A percentile compares a stretch with the other conserved stretches of the same genome.
These are phyloP conservation scores for Pythium periplocum DNA, from an alignment of 352 stramenopile species.

Conservation along the genomic window DNA sequence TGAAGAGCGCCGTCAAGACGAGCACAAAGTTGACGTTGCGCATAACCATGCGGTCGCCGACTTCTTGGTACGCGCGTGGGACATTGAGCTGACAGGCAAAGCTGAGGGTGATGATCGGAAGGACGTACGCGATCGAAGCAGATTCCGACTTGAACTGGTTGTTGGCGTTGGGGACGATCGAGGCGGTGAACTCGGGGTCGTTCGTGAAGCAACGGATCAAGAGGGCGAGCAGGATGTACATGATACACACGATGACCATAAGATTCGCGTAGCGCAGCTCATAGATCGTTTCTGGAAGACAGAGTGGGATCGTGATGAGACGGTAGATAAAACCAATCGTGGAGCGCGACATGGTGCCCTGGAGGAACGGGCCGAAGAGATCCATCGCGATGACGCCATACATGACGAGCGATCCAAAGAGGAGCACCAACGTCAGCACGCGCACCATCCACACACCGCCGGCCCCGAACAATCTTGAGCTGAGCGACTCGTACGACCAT, in stretches of 20 bases:
- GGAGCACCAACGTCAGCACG: conserved; percentile 61
- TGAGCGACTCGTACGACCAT: conserved; percentile 80
- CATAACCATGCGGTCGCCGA: conserved; percentile 68
- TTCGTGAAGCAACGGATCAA: conserved; percentile 35
- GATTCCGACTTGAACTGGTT: conserved; percentile 59
- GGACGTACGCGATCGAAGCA: conserved; percentile 57
- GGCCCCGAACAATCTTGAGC: conserved; percentile 63
- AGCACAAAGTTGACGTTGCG: conserved; percentile 62
- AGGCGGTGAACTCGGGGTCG: conserved; percentile 32
- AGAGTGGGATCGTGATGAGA: conserved; percentile 64
- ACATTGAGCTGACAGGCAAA: conserved; percentile 83
- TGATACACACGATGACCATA: conserved; percentile 66
- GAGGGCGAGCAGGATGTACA: conserved; percentile 78
- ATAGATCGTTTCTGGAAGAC: conserved; percentile 79
- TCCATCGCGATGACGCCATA: conserved; percentile 86
- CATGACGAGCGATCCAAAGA: conserved; percentile 77
- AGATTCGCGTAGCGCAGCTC: conserved; percentile 78
- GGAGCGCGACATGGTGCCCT: conserved; percentile 43
- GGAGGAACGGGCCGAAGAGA: conserved; percentile 74
- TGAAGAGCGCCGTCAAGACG: conserved; percentile 37
- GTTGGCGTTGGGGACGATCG: conserved; percentile 31
- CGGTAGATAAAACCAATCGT: conserved; percentile 62
- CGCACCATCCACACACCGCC: conserved; percentile 68
- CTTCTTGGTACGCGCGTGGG: conserved; percentile 70
- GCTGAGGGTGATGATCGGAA: conserved; percentile 77